Base-by-base conservation (phyloP, 2,329 filamentous ascomycete genomes). In the Pseudogymnoascus sp. region DNA sequence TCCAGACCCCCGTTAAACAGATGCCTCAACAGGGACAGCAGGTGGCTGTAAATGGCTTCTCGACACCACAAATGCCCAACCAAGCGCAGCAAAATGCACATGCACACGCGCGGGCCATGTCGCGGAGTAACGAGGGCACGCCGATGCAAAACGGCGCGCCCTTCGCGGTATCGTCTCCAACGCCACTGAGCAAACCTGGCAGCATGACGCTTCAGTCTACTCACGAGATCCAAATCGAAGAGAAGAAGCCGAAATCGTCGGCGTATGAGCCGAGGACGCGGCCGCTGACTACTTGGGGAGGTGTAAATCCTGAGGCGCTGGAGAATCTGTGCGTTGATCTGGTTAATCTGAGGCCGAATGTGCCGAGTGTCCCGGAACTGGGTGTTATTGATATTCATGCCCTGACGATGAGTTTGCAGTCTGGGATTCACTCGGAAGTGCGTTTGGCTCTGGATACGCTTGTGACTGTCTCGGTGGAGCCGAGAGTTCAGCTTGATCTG, bases 311-410 rank as follows among this genome's bases (percentile, higher is more conserved):
- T 11, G 79, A 84, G 39, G 83, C 86, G 4, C 78, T 90, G 21
- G 80, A 80, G 63, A 83, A 84, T 60, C 74, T 92, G 60, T 87
- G 88, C 4, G 80, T 82, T 36, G 85, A 90, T 57, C 80, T 96
- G 39, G 79, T 86, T 60, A 80, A 81, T 51, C 80, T 86, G 70
- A 90, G 87, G 70, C 91, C 93, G 0, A 88, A 90, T 64, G 81
- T 92, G 39, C 93, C 95, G 0, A 78, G 81, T 2, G 81, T 92
- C 16, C 79, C 83, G 21, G 93, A 97, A 69, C 81, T 97, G 62
- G 95, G 93, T 7, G 83, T 91, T 18, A 90, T 97, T 67, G 93
- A 99, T 71, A 88, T 97, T 29, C 88, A 93, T 68, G 92, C 93
- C 18, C 81, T 99, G 42, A 96, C 88, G 0, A 89, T 92, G 79